phyloP scores from a whole-genome alignment of 345 rosid species.

The Rhodamnia rubescens region DNA sequence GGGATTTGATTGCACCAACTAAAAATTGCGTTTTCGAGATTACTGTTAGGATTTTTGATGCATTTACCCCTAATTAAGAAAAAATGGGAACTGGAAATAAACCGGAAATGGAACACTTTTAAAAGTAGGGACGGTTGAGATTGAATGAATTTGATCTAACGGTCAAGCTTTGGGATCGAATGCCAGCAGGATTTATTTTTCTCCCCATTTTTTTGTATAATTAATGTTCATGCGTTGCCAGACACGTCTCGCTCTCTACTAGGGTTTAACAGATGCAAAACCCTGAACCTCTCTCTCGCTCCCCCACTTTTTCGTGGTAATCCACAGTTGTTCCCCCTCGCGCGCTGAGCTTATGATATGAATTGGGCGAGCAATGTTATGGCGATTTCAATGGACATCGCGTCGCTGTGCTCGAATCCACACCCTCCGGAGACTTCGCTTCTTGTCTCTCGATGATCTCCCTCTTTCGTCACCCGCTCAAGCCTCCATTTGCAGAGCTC shows the following conservation, averaged over 20 bases:
- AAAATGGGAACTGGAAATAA: neutral
- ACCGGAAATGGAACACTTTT: neutral
- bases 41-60: neutral
- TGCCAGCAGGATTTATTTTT: too few species aligned
- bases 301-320: neutral
- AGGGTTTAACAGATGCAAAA: neutral
- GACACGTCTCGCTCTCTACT: neutral
- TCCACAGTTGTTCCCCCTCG: neutral
- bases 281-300: neutral
- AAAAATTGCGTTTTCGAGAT: rapidly evolving
- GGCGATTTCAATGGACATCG: neutral
- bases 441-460: neutral
- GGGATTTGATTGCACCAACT: rapidly evolving
- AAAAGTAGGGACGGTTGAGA: too few species aligned
- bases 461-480: neutral
- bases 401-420: neutral
- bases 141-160: too few species aligned
- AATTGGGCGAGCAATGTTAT: slow-evolving; percentile 1
- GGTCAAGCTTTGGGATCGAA: too few species aligned
- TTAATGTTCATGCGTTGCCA: too few species aligned
- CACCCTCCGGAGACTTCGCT: neutral
- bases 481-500: neutral
- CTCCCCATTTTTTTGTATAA: too few species aligned
- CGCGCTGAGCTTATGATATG: neutral
- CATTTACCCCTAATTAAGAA: neutral